Evolutionary conservation across 148 eudicot genomes (phyloP).

Genomic region (Camellia granthamiana): DNA sequence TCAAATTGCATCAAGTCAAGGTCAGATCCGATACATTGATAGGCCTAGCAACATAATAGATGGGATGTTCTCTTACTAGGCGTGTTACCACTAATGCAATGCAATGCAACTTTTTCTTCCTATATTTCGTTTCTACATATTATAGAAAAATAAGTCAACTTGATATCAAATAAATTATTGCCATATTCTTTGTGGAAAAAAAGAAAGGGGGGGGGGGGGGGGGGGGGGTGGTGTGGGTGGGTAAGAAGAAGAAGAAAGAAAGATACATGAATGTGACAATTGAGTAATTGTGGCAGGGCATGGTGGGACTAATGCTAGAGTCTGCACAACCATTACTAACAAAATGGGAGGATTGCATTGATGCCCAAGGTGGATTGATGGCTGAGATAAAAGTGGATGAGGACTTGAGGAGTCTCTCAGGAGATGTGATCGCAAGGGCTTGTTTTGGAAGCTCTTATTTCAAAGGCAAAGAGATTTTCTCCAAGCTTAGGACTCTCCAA

Average conservation of each 20-base stretch:
- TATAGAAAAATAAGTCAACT: no score
- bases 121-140: no score
- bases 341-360: conserved; percentile 63
- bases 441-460: conserved; percentile 78
- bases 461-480: conserved; percentile 66
- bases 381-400: conserved; percentile 66
- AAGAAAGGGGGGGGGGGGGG: no score
- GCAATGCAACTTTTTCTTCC: no score
- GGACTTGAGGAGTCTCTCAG: conserved; percentile 63
- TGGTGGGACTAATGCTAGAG: conserved; percentile 75
- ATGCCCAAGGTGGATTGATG: conserved; percentile 38
- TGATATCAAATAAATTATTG: not conserved
- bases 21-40: no score
- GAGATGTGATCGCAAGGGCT: conserved; percentile 72
- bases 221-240: no score
- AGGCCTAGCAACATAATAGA: no score
- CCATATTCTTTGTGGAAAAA: not conserved
- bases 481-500: conserved; percentile 71
- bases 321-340: conserved; percentile 47
- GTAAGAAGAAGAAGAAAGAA: not conserved
- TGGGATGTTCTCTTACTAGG: no score
- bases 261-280: not conserved
- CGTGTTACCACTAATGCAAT: no score
- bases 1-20: no score
- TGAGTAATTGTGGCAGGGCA: conserved; percentile 39